Percentiles rank a stretch among this genome's conserved stretches.
phyloP scores from a whole-genome alignment of 2,329 filamentous ascomycete species.

The Monosporascus cannonballus region DNA sequence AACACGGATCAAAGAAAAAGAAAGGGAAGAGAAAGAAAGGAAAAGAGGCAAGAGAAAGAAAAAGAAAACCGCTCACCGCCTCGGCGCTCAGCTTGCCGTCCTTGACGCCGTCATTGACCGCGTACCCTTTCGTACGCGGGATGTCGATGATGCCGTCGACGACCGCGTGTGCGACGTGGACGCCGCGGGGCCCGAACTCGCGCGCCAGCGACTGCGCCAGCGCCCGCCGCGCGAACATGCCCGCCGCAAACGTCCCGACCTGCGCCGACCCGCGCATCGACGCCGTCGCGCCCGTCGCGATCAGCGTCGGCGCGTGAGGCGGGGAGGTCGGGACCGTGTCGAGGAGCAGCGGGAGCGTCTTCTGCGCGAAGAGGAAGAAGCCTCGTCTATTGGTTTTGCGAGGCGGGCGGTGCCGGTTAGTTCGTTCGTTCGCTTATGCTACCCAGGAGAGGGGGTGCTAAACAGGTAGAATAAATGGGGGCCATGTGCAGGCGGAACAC shows the following conservation, averaged over 20 bases:
- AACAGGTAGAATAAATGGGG: too few relatives aligned
- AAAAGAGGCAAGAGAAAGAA: background rate
- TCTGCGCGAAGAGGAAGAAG: slow-evolving; percentile 64
- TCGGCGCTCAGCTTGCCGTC: slow-evolving; percentile 58
- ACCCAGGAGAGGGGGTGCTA: too few relatives aligned
- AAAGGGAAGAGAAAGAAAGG: background rate
- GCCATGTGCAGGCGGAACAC: too few relatives aligned
- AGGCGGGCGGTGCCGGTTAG: too few relatives aligned
- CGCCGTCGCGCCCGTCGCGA: slow-evolving; percentile 73
- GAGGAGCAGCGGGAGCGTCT: slow-evolving; percentile 58
- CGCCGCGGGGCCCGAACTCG: slow-evolving; percentile 68
- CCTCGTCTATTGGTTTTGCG: slow-evolving; percentile 39
- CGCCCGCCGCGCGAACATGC: slow-evolving; percentile 65
- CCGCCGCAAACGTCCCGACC: slow-evolving; percentile 59
- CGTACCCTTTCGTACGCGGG: slow-evolving; percentile 51
- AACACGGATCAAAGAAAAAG: slow-evolving; percentile 1
- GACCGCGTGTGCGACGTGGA: slow-evolving; percentile 69
- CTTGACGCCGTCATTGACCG: slow-evolving; percentile 27
- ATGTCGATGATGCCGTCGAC: slow-evolving; percentile 75
- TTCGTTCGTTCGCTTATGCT: too few relatives aligned
- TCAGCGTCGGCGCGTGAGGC: slow-evolving; percentile 59
- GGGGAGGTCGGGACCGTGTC: slow-evolving; percentile 38
- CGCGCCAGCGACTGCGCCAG: slow-evolving; percentile 61
- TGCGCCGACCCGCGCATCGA: slow-evolving; percentile 59
- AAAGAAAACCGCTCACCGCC: slow-evolving; percentile 44